A percentile compares a stretch with the other conserved stretches of the same genome.
Evolutionary conservation across 225 moss, liverwort and hornwort species (phyloP).

Genomic region (Physcomitrellopsis africana): DNA sequence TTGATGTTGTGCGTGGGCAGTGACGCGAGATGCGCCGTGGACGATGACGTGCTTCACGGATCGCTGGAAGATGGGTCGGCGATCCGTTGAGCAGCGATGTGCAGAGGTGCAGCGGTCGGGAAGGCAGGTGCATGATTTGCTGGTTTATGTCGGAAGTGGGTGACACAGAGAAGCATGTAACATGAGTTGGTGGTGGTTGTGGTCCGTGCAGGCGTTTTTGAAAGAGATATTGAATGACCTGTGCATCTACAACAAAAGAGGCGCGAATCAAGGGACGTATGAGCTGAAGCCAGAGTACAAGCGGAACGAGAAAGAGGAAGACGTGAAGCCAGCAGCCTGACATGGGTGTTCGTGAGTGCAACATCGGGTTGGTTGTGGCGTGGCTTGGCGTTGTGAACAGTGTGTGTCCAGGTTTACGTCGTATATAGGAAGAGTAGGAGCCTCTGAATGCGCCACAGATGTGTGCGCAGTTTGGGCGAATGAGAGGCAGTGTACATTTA

Average conservation of each 20-base stretch:
- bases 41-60: neutral
- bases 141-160: neutral
- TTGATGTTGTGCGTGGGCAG: slow-evolving; percentile 4
- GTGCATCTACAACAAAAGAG: slow-evolving; percentile 96
- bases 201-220: slow-evolving; percentile 78
- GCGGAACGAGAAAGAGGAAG: slow-evolving; percentile 69
- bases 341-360: slow-evolving; percentile 2
- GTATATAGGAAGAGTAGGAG: slow-evolving; percentile 40
- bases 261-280: slow-evolving; percentile 97
- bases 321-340: slow-evolving; percentile 56
- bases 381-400: slow-evolving; percentile 45
- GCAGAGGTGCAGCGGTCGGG: neutral
- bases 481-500: slow-evolving; percentile 43
- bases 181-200: neutral
- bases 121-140: neutral
- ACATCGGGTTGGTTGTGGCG: slow-evolving; percentile 24
- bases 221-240: slow-evolving; percentile 97
- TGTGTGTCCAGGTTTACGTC: slow-evolving; percentile 35
- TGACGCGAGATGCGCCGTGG: neutral
- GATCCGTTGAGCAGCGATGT: neutral
- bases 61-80: neutral
- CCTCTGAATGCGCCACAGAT: slow-evolving; percentile 29
- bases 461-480: slow-evolving; percentile 30
- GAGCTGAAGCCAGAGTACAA: slow-evolving; percentile 98
- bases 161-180: neutral